Evolutionary conservation across 495 filamentous ascomycete genomes (phyloP), one percentile per base, ranked within the genome.

Genomic region (Mytilinidion resinicola): DNA sequence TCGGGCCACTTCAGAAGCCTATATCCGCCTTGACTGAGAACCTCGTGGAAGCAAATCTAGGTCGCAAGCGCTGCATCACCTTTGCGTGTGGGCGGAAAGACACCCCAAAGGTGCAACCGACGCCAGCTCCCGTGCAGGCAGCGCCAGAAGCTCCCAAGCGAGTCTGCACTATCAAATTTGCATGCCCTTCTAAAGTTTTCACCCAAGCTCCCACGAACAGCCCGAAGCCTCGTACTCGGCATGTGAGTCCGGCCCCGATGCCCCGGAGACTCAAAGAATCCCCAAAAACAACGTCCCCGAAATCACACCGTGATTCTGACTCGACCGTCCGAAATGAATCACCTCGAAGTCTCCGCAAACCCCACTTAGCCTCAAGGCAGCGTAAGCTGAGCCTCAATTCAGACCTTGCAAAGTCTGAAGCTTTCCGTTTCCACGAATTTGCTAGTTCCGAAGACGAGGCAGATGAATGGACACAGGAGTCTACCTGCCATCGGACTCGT

Each of bases 351-450:
- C 53, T 61, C 8, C 65, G 69, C 8, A 75, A 73, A 56, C 17
- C 42, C 9, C 3, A 8, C 1, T 36, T 50, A 14, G 42, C 52
- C 9, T 20, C 25, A 11, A 50, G 57, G 9, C 55, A 49, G 19
- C 61, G 62, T 17, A 62, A 61, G 20, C 55, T 63, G 6, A 76
- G 73, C 50, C 72, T 74, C 9, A 67, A 82, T 38, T 77, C 76
- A 17, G 79, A 88, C 56, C 76, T 90, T 35, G 77, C 84, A 54
- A 73, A 72, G 67, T 85, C 78, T 49, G 89, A 83, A 73, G 84
- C 77, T 55, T 85, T 85, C 61, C 82, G 88, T 17, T 96, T 97
- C 70, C 90, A 96, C 69, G 93, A 96, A 65, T 96, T 97, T 72
- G 91, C 89, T 10, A 91, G 86, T 67, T 87, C 85, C 35, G 78